Percentiles rank a stretch among this genome's conserved stretches.
Conservation (phyloP, 257 asterid species). For the Rehmannia glutinosa region DNA sequence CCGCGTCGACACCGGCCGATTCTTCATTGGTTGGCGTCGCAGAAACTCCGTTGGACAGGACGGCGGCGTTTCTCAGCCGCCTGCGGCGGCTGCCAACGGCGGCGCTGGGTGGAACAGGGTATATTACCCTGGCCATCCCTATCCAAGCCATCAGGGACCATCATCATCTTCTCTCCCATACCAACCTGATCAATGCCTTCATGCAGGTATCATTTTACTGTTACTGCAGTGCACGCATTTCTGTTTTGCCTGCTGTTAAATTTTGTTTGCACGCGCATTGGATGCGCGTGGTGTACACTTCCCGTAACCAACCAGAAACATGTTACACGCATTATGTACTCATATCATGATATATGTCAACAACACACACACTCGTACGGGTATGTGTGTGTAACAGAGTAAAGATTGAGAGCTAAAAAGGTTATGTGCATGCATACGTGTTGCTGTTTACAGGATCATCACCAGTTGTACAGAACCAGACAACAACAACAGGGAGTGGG, state of each 20-base stretch:
- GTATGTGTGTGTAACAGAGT: too few relatives aligned
- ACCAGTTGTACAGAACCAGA: slow-evolving; percentile 23
- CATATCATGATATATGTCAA: too few relatives aligned
- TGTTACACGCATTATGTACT: neutral
- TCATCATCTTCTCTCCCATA: slow-evolving; percentile 37
- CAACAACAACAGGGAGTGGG: slow-evolving; percentile 34
- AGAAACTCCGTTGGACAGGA: slow-evolving; percentile 23
- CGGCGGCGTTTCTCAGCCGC: slow-evolving; percentile 4
- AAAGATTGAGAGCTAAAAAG: too few relatives aligned
- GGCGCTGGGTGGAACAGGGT: slow-evolving; percentile 31
- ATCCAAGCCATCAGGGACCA: slow-evolving; percentile 29
- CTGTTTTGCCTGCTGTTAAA: slow-evolving; percentile 8
- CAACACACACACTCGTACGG: too few relatives aligned
- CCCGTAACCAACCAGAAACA: neutral
- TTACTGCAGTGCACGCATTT: neutral
- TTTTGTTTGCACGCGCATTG: neutral
- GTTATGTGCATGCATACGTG: neutral
- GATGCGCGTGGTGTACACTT: slow-evolving; percentile 2
- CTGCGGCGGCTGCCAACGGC: slow-evolving; percentile 15
- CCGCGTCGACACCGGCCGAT: slow-evolving; percentile 46
- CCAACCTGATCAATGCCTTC: slow-evolving; percentile 45
- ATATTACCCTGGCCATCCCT: slow-evolving; percentile 39
- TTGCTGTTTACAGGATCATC: slow-evolving; percentile 14
- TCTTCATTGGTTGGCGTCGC: slow-evolving; percentile 83
- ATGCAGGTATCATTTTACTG: slow-evolving; percentile 47